Percentiles rank a stretch among this genome's conserved stretches.
Conservation (phyloP, 106 monocot species). For the Platanthera zijinensis region DNA sequence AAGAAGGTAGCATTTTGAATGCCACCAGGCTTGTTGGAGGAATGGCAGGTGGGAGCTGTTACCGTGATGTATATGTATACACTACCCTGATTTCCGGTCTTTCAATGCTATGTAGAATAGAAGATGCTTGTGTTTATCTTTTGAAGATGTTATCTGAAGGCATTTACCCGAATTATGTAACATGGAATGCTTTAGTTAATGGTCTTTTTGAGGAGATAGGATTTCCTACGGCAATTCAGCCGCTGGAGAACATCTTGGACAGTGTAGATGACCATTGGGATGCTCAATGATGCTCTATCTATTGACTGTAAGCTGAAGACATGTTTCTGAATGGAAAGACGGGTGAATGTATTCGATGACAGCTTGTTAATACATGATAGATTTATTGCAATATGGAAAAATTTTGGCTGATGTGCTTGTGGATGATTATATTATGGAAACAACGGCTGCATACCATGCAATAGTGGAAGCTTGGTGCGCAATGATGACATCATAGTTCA, state of each 20-base stretch:
- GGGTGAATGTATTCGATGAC: background rate
- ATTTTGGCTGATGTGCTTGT: no score
- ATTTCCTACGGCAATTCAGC: conserved; percentile 5
- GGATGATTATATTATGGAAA: no score
- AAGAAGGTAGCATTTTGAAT: conserved; percentile 33
- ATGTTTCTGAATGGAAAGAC: background rate
- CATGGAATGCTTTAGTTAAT: conserved; percentile 65
- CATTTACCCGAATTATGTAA: conserved; percentile 56
- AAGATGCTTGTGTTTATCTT: conserved; percentile 52
- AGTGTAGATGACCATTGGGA: background rate
- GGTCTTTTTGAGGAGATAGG: conserved; percentile 18
- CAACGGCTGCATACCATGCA: no score
- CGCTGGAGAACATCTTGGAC: conserved; percentile 22
- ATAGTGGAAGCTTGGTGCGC: no score
- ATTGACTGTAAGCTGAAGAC: background rate
- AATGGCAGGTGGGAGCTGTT: conserved; percentile 31
- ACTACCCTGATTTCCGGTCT: conserved; percentile 67
- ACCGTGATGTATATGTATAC: conserved; percentile 51
- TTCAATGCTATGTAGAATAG: conserved; percentile 32
- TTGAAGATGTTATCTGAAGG: conserved; percentile 66
- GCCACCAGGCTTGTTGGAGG: conserved; percentile 34
- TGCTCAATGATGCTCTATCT: background rate
- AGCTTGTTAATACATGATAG: background rate
- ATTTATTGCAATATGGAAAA: no score
- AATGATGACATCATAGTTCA: no score